Evolutionary conservation across 177 flowering plant species (phyloP).

Genomic region (Telopea speciosissima): DNA sequence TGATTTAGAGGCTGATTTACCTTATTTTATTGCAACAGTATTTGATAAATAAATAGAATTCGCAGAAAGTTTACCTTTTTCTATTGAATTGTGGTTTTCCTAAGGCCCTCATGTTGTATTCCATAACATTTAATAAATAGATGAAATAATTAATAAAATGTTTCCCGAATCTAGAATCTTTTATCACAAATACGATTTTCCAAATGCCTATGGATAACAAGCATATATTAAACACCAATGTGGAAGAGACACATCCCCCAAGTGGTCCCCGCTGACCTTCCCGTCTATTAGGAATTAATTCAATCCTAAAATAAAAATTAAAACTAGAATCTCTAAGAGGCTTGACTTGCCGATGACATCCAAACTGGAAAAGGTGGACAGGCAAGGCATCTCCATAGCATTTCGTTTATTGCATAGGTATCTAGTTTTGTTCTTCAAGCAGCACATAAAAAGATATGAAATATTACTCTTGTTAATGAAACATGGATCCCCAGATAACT

Average conservation of each 20-base stretch:
- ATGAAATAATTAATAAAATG: no score
- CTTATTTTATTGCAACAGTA: neutral
- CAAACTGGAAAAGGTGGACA: neutral
- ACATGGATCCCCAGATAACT: neutral
- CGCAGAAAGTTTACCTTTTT: no score
- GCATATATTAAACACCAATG: neutral
- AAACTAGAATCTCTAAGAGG: no score
- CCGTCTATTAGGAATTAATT: no score
- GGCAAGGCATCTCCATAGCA: neutral
- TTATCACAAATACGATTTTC: no score
- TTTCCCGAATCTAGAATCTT: neutral
- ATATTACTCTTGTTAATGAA: neutral
- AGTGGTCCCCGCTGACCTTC: neutral
- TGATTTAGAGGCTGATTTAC: no score
- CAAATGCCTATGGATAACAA: no score
- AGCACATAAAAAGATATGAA: neutral
- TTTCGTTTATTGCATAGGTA: neutral
- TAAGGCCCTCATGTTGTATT: no score
- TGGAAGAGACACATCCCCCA: neutral
- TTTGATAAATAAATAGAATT: no score
- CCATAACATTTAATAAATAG: no score
- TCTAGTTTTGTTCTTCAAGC: neutral
- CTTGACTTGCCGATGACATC: neutral
- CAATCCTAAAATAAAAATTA: no score
- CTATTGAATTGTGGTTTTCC: no score